Base-by-base conservation (phyloP, 768 basidiomycete species). In the Termitomyces bulborhizus region DNA sequence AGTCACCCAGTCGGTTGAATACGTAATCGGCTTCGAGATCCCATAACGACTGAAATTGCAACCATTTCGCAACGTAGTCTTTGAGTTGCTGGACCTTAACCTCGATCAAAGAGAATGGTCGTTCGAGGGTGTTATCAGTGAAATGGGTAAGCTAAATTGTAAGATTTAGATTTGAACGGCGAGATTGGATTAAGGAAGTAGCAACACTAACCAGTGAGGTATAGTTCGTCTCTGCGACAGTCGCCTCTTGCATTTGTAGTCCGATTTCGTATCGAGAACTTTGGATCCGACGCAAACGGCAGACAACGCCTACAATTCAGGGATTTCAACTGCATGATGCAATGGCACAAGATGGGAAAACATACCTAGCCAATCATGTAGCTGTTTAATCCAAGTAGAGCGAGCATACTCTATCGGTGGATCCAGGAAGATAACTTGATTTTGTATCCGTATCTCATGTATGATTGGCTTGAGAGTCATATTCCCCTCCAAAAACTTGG, bases 1-100 rank as follows among this genome's bases (percentile, higher is more conserved):
- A 91, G 69, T 99, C 96, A 8, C 97, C 97, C 6, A 99, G 86
- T 0, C 91, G 88, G 63, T 86, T 86, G 78, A 97, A 98, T 36
- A 99, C 95, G 66, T 90, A 89, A 78, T 98, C 96, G 29, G 95
- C 83, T 71, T 98, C 94, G 41, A 98, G 84, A 68, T 99, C 97
- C 97, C 96, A 98, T 0, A 98, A 78, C 0, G 96, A 96, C 71
- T 98, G 97, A 81, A 99, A 98, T 65, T 96, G 95, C 0, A 98
- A 82, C 97, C 97, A 99, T 73, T 97, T 97, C 56, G 80, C 90
- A 48, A 98, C 93, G 70, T 99, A 99, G 45, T 88, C 86, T 62
- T 81, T 86, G 52, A 99, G 79, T 57, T 91, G 84, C 55, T 88
- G 86, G 15, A 94, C 85, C 71, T 97, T 97, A 62, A 71, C 75